phyloP scores from a whole-genome alignment of 2,329 filamentous ascomycete species.

The Mycosphaerelloides madeirae region DNA sequence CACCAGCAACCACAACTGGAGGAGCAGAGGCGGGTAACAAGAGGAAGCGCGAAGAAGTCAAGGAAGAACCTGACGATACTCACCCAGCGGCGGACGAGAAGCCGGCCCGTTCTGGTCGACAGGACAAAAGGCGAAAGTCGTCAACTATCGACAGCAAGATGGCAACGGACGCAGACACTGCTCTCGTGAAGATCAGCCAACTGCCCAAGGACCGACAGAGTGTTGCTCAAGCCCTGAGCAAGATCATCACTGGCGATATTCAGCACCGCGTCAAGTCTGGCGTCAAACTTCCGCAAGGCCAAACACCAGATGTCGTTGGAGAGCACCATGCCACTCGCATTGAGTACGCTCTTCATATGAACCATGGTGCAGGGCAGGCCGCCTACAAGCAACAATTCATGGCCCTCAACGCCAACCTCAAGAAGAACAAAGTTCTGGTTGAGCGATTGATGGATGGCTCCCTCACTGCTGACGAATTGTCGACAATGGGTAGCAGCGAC shows the following conservation, averaged over 20 bases:
- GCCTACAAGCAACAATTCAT: constrained; percentile 63
- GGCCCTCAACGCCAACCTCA: constrained; percentile 78
- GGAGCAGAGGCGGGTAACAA: constrained; percentile 25
- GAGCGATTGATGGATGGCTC: constrained; percentile 68
- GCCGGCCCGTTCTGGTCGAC: constrained; percentile 16
- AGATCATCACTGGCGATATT: constrained; percentile 63
- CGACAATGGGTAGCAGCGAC: constrained; percentile 83
- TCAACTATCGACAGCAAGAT: constrained; percentile 16
- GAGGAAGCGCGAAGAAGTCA: constrained; percentile 29
- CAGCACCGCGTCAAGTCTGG: constrained; percentile 61
- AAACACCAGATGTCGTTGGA: constrained; percentile 60
- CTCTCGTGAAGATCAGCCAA: constrained; percentile 39
- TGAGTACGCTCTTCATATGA: constrained; percentile 62
- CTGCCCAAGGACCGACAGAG: constrained; percentile 64
- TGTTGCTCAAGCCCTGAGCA: constrained; percentile 65
- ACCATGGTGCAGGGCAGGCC: constrained; percentile 48
- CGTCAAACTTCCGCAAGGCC: constrained; percentile 59
- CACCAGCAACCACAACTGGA: constrained; percentile 5
- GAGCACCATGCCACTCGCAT: constrained; percentile 72
- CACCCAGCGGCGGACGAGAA: constrained; percentile 17
- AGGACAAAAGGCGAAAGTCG: constrained; percentile 36
- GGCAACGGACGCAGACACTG: constrained; percentile 28
- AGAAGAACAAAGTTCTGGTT: constrained; percentile 76
- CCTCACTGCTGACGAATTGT: constrained; percentile 69
- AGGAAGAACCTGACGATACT: constrained; percentile 12